Evolutionary conservation across 2,329 filamentous ascomycete genomes (phyloP), one percentile per base, ranked within the genome.

Genomic region (Sporothrix pallida): DNA sequence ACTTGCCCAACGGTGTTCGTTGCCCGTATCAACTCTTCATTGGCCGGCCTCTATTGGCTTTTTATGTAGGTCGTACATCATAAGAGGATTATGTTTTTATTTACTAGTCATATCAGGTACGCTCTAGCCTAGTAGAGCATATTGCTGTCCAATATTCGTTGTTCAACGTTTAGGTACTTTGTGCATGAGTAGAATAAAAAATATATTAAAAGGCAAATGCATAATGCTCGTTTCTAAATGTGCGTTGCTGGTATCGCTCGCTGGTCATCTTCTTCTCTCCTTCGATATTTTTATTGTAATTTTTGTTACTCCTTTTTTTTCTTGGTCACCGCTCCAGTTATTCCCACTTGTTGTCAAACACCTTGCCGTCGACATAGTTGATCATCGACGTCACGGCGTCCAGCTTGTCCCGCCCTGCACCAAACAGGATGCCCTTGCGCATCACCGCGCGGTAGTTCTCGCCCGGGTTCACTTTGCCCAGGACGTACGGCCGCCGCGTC

Each of bases 401-500:
- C 37, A 89, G 78, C 68, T 84, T 77, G 48, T 83, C 82, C 2
- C 78, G 79, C 10, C 81, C 82, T 20, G 77, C 82, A 6, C 87
- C 87, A 80, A 89, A 89, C 3, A 80, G 76, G 79, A 87, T 84
- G 2, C 85, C 86, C 76, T 85, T 86, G 63, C 79, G 82, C 83
- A 89, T 84, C 6, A 88, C 84, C 71, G 81, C 79, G 37, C 87
- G 82, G 77, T 87, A 89, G 76, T 89, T 89, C 77, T 81, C 80
- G 1, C 87, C 87, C 0, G 87, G 87, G 26, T 80, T 83, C 12
- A 89, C 82, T 76, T 89, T 89, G 3, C 88, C 88, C 4, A 89
- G 82, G 1, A 89, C 83, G 76, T 86, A 87, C 65, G 83, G 81
- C 73, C 81, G 79, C 44, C 84, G 81, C 26, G 86, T 87, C 80